Evolutionary conservation across 1,284 basidiomycete genomes (phyloP).

Genomic region (Sanghuangporus weigelae): DNA sequence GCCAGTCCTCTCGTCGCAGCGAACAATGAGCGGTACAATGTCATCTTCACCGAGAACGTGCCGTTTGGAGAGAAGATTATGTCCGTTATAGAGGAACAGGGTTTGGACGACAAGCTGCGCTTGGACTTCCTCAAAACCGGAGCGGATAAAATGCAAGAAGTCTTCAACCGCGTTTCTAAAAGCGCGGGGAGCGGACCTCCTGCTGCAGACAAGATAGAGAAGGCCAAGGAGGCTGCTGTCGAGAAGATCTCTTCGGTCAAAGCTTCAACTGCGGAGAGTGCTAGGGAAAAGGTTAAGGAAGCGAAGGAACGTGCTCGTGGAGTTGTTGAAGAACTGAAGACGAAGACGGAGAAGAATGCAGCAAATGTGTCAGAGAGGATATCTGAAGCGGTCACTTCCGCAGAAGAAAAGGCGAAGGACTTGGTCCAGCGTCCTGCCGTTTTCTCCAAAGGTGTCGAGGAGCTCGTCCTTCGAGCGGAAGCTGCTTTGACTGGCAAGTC

Average conservation of each 20-base stretch:
- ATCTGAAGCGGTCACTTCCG: conserved; percentile 26
- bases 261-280: conserved; percentile 30
- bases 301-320: conserved; percentile 46
- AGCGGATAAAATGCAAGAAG: conserved; percentile 45
- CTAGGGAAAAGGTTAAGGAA: conserved; percentile 33
- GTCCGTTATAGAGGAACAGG: conserved; percentile 73
- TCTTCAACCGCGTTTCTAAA: conserved; percentile 45
- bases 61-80: conserved; percentile 75
- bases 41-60: conserved; percentile 76
- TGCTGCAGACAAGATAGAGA: conserved; percentile 13
- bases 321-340: conserved; percentile 44
- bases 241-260: conserved; percentile 15
- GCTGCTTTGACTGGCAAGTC: conserved; percentile 50
- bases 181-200: conserved; percentile 22
- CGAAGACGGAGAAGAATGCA: conserved; percentile 39
- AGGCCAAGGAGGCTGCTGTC: conserved; percentile 3
- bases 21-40: conserved; percentile 68
- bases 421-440: conserved; percentile 28
- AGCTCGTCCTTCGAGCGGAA: conserved; percentile 66
- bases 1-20: conserved; percentile 73
- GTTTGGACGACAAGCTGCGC: conserved; percentile 70
- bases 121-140: conserved; percentile 54
- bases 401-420: conserved; percentile 34
- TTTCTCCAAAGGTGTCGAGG: conserved; percentile 58
- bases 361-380: conserved; percentile 32